Evolutionary conservation across 1,139 yeast species (phyloP).

Genomic region (Diutina siamensis): DNA sequence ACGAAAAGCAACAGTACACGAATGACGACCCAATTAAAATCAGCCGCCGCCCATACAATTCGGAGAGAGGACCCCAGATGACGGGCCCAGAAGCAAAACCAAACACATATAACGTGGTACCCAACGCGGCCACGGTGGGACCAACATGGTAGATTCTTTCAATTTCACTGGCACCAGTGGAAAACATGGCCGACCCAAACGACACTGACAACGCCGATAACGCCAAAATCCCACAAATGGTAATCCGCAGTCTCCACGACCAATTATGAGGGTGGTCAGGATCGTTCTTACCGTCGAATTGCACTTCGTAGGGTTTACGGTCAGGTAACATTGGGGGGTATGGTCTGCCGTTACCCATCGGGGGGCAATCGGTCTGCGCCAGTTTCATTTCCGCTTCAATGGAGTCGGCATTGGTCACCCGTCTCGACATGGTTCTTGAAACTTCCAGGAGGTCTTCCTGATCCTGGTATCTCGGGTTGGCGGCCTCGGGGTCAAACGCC

Average conservation of each 20-base stretch:
- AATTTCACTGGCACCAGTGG: slow-evolving; percentile 36
- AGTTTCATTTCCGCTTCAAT: slow-evolving; percentile 12
- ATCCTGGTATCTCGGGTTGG: not conserved
- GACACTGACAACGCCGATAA: slow-evolving; percentile 25
- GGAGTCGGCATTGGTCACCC: slow-evolving; percentile 18
- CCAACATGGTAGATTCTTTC: slow-evolving; percentile 38
- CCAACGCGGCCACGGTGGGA: slow-evolving; percentile 45
- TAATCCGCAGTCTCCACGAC: slow-evolving; percentile 29
- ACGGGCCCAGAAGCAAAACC: slow-evolving; percentile 83
- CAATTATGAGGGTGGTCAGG: slow-evolving; percentile 56
- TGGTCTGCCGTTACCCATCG: slow-evolving; percentile 47
- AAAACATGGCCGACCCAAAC: slow-evolving; percentile 57
- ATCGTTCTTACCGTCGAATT: slow-evolving; percentile 50
- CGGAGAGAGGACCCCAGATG: slow-evolving; percentile 73
- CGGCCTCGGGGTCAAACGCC: not conserved
- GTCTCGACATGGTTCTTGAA: slow-evolving; percentile 11
- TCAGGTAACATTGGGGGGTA: slow-evolving; percentile 44
- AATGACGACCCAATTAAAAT: slow-evolving; percentile 38
- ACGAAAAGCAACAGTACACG: slow-evolving; percentile 47
- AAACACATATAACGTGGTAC: slow-evolving; percentile 60
- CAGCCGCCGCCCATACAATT: slow-evolving; percentile 56
- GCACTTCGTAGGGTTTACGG: slow-evolving; percentile 38
- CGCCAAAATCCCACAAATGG: slow-evolving; percentile 17
- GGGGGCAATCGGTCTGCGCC: slow-evolving; percentile 16
- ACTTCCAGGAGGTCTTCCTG: slow-evolving; percentile 3